Evolutionary conservation across 305 asterid genomes (phyloP), one percentile per base, ranked within the genome.

Genomic region (Plantago lanceolata): DNA sequence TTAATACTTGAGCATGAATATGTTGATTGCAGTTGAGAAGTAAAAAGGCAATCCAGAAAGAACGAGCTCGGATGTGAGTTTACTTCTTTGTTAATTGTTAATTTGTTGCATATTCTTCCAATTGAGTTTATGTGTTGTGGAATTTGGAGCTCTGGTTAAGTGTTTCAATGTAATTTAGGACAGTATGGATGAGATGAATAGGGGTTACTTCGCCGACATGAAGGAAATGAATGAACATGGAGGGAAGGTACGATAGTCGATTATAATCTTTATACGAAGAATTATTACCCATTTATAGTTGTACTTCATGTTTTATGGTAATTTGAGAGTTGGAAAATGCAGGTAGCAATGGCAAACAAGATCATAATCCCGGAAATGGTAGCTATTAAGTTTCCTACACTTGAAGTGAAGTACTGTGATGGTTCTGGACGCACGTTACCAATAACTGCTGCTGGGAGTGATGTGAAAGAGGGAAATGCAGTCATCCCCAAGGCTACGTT

Each of bases 121-220:
- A 26, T 66, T 62, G 57, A 47, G 57, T 61, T 19, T 48, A 64
- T 59, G 48, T 24, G 33, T 33, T 28, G 2, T 48, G 71, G 8
- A 57, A 20, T 28, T 11, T 40, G 43, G 8, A 57, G 33, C 53
- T 40, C 14, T 77, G 59, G 58, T 64, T 57, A 63, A 68, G 37
- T 35, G 73, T 63, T 72, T 71, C 13, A 56, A 67, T 76, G 73
- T 72, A 67, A 66, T 78, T 76, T 89, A 81, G 88, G 88, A 78
- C 98, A 92, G 97, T 89, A 74, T 78, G 69, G 97, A 92, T 82
- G 98, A 92, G 89, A 76, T 92, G 77, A 80, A 62, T 57, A 69
- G 97, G 69, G 90, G 96, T 68, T 87, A 82, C 75, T 85, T 89
- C 72, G 91, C 89, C 58, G 98, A 92, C 70, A 73, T 89, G 63